phyloP scores from a whole-genome alignment of 192 early-diverging fungal genomes.

The Jimgerdemannia lactiflua region DNA sequence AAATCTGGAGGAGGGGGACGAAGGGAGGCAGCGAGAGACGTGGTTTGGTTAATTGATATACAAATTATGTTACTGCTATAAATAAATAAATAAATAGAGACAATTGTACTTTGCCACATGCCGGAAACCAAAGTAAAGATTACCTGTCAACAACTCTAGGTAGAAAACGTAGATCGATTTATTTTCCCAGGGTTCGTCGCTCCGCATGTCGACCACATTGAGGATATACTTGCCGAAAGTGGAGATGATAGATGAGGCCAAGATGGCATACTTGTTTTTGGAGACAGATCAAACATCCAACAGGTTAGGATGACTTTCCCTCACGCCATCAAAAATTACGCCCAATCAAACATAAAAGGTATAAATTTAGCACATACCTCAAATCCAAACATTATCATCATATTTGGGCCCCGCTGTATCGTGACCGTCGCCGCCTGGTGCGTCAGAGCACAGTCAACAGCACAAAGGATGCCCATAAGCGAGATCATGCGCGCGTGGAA shows the following conservation, averaged over 20 bases:
- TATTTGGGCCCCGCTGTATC: constrained; percentile 65
- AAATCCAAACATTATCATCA: constrained; percentile 99
- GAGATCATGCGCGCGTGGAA: constrained; percentile 74
- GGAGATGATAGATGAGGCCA: constrained; percentile 73
- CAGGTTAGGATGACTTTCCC: neutral
- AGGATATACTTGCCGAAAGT: constrained; percentile 83
- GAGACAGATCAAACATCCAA: neutral
- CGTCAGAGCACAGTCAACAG: constrained; percentile 75
- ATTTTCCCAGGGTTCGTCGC: constrained; percentile 90
- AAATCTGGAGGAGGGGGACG: constrained; percentile 57
- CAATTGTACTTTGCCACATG: neutral
- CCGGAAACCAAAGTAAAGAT: neutral
- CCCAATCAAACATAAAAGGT: too few species aligned
- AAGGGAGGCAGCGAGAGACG: neutral
- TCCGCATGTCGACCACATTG: constrained; percentile 79
- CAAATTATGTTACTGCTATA: too few species aligned
- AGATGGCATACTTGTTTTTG: constrained; percentile 76
- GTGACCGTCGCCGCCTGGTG: constrained; percentile 65
- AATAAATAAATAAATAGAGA: neutral
- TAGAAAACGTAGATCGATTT: constrained; percentile 93
- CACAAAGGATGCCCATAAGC: constrained; percentile 62
- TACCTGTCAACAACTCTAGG: constrained; percentile 82
- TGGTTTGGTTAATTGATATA: neutral
- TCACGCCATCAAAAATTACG: too few species aligned
- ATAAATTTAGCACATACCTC: constrained; percentile 53